A percentile compares a stretch with the other conserved stretches of the same genome.
Conservation (phyloP, 225 moss, liverwort and hornwort genomes). For the Anthoceros angustus region DNA sequence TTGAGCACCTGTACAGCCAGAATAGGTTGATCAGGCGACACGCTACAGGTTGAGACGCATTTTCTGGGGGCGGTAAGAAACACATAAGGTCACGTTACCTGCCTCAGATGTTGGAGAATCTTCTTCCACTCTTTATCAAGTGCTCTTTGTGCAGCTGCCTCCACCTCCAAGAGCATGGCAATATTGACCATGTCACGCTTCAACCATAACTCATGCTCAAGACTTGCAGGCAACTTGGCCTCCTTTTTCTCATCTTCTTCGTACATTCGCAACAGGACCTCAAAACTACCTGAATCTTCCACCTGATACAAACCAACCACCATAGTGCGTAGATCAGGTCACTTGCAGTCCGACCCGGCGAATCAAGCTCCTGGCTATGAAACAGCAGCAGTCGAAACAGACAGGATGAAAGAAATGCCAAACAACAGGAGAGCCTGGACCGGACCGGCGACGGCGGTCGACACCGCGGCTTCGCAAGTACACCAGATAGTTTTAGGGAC, state of each 20-base stretch:
- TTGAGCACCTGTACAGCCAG: conserved; percentile 40
- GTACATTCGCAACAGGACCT: conserved; percentile 27
- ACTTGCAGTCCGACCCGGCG: too few relatives aligned
- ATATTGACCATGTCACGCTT: conserved; percentile 34
- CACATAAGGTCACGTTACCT: conserved; percentile 12
- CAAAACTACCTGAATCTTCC: conserved; percentile 16
- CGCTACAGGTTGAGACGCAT: background rate
- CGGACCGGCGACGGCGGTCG: too few relatives aligned
- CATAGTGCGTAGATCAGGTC: background rate
- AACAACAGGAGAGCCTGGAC: too few relatives aligned
- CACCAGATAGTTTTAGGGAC: too few relatives aligned
- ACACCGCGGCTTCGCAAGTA: too few relatives aligned
- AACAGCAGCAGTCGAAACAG: too few relatives aligned
- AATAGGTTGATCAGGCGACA: background rate
- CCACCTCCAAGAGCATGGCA: conserved; percentile 23
- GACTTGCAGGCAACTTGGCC: conserved; percentile 20
- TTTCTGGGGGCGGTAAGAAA: background rate
- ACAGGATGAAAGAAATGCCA: too few relatives aligned
- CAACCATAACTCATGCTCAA: conserved; percentile 23
- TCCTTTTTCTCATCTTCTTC: conserved; percentile 32
- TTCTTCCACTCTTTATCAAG: conserved; percentile 39
- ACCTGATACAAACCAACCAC: conserved; percentile 24
- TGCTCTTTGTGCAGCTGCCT: conserved; percentile 31
- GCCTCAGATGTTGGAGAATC: conserved; percentile 33
- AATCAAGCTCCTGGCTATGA: too few relatives aligned